Base-by-base conservation (phyloP, 2,329 filamentous ascomycete genomes). In the Claviceps digitariae region DNA sequence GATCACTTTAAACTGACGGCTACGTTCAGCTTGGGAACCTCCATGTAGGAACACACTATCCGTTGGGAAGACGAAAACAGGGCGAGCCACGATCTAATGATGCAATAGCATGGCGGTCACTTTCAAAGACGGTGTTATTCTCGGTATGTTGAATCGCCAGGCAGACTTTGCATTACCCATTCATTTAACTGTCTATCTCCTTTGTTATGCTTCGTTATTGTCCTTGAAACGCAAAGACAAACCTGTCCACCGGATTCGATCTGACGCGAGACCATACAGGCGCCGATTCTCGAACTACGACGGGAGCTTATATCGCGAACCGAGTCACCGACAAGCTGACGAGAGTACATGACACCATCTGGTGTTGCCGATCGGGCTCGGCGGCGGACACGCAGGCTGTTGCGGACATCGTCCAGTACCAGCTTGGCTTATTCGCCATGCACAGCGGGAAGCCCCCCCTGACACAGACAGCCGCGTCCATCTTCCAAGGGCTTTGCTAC, bases 261-360 rank as follows among this genome's bases (percentile, higher is more conserved):
- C n/a, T n/a, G n/a, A n/a, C n/a, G n/a, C n/a, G n/a, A n/a, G n/a
- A 36, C 13, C 48, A 48, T 27, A 17, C 54, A 83, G 87, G 93
- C 60, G 93, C 93, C 64, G 93, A 98, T 72, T 96, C 90, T 66
- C 84, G 93, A 75, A 98, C 93, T 60, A 98, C 93, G 48, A 98
- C 91, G 53, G 93, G 93, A 64, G 84, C 91, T 63, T 98, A 97
- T 79, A 97, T 98, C 67, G 93, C 93, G 64, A 98, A 98, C 73
- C 86, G 93, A 77, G 93, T 98, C 60, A 98, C 93, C 59, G 93
- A 98, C 79, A 98, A 98, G 78, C 83, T 98, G 68, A 98, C 93
- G 64, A 87, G 90, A 76, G 91, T 98, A 57, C 87, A 95, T 74
- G 93, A 98, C 72, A 97, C 91, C 55, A 97, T 98, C 72, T 98